Conservation (phyloP, 2,329 filamentous ascomycete species). For the Apiospora rasikravindrae region DNA sequence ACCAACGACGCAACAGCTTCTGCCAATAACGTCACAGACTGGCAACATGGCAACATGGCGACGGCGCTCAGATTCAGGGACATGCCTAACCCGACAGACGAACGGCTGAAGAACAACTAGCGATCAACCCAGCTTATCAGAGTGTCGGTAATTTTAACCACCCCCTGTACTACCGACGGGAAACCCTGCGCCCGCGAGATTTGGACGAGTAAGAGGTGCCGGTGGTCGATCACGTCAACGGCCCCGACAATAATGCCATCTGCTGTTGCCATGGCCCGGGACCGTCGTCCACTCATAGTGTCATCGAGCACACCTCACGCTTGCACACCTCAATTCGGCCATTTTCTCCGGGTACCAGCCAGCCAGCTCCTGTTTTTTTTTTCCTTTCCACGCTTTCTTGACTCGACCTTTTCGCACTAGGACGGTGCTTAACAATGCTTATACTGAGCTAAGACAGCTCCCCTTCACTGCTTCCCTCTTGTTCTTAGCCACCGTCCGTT, state of each 20-base stretch:
- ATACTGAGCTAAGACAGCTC: neutral
- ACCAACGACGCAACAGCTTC: neutral
- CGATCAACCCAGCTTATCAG: neutral
- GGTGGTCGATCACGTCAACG: slow-evolving; percentile 15
- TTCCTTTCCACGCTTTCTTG: neutral
- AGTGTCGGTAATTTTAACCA: neutral
- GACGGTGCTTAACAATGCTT: slow-evolving; percentile 15
- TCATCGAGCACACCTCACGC: slow-evolving; percentile 12
- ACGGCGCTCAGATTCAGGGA: neutral
- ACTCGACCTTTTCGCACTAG: neutral
- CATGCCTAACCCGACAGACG: neutral
- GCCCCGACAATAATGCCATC: slow-evolving; percentile 17
- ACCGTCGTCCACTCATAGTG: neutral
- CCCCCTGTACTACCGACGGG: neutral
- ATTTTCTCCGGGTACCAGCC: neutral
- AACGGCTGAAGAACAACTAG: neutral
- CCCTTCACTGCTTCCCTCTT: neutral
- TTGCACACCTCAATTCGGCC: slow-evolving; percentile 7
- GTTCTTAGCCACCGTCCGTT: neutral
- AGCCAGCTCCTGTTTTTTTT: neutral
- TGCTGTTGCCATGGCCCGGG: neutral
- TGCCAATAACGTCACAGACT: neutral
- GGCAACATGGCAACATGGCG: neutral
- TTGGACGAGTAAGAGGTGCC: slow-evolving; percentile 9
- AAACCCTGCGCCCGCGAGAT: neutral